Evolutionary conservation across 176 grass and related monocot genomes (phyloP), one percentile per base, ranked within the genome.

Genomic region (Rhipidocladum racemiflorum): DNA sequence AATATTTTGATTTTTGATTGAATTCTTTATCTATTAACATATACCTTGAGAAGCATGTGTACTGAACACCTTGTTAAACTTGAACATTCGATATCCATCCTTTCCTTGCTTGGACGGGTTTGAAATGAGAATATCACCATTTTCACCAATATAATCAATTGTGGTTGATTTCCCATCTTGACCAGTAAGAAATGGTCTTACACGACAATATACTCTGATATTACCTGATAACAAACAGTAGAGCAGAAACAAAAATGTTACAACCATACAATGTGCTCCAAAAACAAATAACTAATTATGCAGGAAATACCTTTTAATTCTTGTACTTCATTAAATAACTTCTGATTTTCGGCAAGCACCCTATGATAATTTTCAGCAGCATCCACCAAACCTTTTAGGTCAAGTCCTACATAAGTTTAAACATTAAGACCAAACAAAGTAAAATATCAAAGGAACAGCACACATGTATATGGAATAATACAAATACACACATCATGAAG

Each of bases 91-190:
- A 80, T 90, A 88, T 4, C 51, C 93, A 80, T 96, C 97, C 87
- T 99, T 96, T 66, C 93, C 97, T 89, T 90, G 91, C 79, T 96
- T 99, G 81, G 75, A 88, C 10, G 97, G 97, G 74, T 99, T 99
- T 71, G 89, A 75, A 80, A 94, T 89, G 29, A 88, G 72, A 90
- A 99, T 79, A 54, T 99, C 93, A 75, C 97, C 97, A 29, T 94
- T 94, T 85, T 96, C 97, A 55, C 97, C 93, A 80, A 99, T 88
- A 85, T 90, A 93, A 83, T 99, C 97, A 90, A 99, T 67, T 48
- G 80, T 65, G 0, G 91, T 93, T 59, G 86, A 73, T 87, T 95
- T 99, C 44, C 77, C 49, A 63, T 95, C 94, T 85, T 99, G 92
- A 65, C 89, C 91, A 51, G 93, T 77, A 84, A 99, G 92, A 90